phyloP scores from a whole-genome alignment of 73 alveolate genomes.

The Tetrahymena borealis region DNA sequence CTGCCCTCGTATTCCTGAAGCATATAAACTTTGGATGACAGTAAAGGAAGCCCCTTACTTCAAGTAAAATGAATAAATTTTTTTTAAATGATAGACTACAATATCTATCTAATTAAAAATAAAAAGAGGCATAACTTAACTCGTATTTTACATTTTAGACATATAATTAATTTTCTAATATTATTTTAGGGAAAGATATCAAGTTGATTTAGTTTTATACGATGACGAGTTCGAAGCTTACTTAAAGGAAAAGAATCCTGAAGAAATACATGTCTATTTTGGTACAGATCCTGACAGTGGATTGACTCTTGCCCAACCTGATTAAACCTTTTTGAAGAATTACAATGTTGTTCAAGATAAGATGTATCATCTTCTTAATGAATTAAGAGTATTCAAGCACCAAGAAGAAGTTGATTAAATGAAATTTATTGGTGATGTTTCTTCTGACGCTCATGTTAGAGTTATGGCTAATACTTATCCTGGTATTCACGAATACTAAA shows the following conservation, averaged over 20 bases:
- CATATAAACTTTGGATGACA: conserved; percentile 75
- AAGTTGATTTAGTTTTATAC: conserved; percentile 56
- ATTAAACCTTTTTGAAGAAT: conserved; percentile 49
- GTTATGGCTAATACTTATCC: conserved; percentile 64
- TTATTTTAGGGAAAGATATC: conserved; percentile 22
- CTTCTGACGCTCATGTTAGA: conserved; percentile 78
- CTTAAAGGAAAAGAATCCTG: conserved; percentile 55
- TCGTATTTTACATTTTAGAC: no score
- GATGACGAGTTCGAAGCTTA: conserved; percentile 56
- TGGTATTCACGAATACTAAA: conserved; percentile 74
- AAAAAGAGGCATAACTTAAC: no score
- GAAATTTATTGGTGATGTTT: conserved; percentile 62
- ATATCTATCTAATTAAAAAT: no score
- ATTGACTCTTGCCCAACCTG: conserved; percentile 48
- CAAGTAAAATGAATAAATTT: background rate
- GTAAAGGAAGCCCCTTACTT: conserved; percentile 50
- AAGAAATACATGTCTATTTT: conserved; percentile 52
- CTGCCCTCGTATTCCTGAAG: conserved; percentile 45
- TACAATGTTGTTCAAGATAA: conserved; percentile 53
- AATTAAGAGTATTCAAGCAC: conserved; percentile 67
- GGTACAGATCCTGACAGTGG: conserved; percentile 86
- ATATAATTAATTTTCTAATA: background rate
- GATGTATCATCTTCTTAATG: conserved; percentile 67
- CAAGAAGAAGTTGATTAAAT: conserved; percentile 74
- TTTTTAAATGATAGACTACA: no score